A percentile compares a stretch with the other conserved stretches of the same genome.
These are phyloP conservation scores for Dothistroma pini DNA, from an alignment of 2,329 filamentous ascomycete species.

Conservation along the genomic window DNA sequence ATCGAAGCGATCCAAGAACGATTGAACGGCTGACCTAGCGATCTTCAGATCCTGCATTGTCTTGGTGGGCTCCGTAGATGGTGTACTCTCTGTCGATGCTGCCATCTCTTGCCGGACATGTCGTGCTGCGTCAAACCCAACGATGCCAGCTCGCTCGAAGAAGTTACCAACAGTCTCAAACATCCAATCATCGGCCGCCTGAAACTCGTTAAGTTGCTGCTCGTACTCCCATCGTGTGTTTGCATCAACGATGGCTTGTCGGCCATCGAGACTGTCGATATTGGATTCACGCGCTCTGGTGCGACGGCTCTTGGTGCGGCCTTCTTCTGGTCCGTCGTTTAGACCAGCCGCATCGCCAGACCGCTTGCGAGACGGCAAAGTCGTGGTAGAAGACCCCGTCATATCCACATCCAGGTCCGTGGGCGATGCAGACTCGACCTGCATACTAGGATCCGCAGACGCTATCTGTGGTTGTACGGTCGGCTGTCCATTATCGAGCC, in stretches of 20 bases:
- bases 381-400: slow-evolving; percentile 31
- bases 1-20: slow-evolving; percentile 30
- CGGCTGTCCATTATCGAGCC: slow-evolving; percentile 29
- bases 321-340: slow-evolving; percentile 55
- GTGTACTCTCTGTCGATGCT: slow-evolving; percentile 4
- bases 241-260: slow-evolving; percentile 38
- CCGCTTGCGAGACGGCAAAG: slow-evolving; percentile 52
- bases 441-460: slow-evolving; percentile 26
- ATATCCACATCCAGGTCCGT: slow-evolving; percentile 33
- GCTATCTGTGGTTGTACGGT: slow-evolving; percentile 33
- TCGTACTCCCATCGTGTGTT: slow-evolving; percentile 54
- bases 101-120: slow-evolving; percentile 31
- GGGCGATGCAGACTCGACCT: slow-evolving; percentile 9
- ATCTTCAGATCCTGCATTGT: slow-evolving; percentile 14
- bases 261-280: slow-evolving; percentile 44
- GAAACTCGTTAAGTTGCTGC: slow-evolving; percentile 51
- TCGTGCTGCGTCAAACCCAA: slow-evolving; percentile 32
- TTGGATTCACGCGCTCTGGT: slow-evolving; percentile 58
- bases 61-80: neutral
- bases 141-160: slow-evolving; percentile 51
- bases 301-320: slow-evolving; percentile 57
- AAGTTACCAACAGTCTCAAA: slow-evolving; percentile 53
- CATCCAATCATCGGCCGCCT: slow-evolving; percentile 56
- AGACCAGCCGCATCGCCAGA: slow-evolving; percentile 59
- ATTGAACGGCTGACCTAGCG: slow-evolving; percentile 24